These are phyloP conservation scores for Geotrichum australiense DNA, from an alignment of 1,139 yeast species.

Conservation along the genomic window DNA sequence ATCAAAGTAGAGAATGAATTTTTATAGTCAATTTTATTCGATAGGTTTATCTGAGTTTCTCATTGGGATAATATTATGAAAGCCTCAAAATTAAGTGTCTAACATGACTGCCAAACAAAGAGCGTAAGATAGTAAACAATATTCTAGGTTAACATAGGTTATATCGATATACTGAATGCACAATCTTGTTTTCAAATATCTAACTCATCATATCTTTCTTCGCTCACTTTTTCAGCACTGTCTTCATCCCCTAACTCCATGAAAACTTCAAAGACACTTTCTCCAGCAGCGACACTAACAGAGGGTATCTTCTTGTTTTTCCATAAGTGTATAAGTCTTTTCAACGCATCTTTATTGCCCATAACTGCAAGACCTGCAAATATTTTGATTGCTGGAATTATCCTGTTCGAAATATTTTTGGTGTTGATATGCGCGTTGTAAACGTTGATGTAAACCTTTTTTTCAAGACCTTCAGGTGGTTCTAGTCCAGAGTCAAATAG, in stretches of 20 bases:
- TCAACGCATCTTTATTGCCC: conserved; percentile 18
- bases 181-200: not conserved
- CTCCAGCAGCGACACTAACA: conserved; percentile 3
- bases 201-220: conserved; percentile 2
- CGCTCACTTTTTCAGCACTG: conserved; percentile 3
- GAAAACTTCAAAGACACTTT: conserved; percentile 6
- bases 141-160: too few relatives aligned
- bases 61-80: too few relatives aligned
- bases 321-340: conserved; percentile 23
- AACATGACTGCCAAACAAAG: too few relatives aligned
- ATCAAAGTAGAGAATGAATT: too few relatives aligned
- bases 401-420: conserved; percentile 16
- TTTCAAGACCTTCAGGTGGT: conserved; percentile 8
- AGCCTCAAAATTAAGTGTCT: too few relatives aligned
- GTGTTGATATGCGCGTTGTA: conserved; percentile 26
- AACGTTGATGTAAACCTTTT: conserved; percentile 20
- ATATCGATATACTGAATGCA: too few relatives aligned
- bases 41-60: too few relatives aligned
- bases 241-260: conserved; percentile 6
- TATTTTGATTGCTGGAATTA: conserved; percentile 19
- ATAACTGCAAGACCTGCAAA: conserved; percentile 22
- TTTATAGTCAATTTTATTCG: too few relatives aligned
- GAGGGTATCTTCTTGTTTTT: not conserved
- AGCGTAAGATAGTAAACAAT: too few relatives aligned
- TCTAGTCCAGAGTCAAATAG: conserved; percentile 21